Evolutionary conservation across 169 alveolate genomes (phyloP).

Genomic region (Toxoplasma gondii): DNA sequence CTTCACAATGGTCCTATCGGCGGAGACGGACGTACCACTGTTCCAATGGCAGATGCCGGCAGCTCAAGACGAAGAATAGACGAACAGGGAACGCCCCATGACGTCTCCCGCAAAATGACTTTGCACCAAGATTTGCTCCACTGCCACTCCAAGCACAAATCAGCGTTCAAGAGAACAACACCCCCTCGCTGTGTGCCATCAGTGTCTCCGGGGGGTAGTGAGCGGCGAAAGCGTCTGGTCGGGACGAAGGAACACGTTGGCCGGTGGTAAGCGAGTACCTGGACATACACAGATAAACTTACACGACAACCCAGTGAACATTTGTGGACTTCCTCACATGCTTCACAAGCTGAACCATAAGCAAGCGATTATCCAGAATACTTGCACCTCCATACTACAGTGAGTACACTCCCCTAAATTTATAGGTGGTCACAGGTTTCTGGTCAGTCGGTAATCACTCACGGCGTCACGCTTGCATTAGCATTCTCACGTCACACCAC

Average conservation of each 20-base stretch:
- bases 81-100: slow-evolving; percentile 16
- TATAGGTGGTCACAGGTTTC: no score
- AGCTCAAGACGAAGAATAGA: neutral
- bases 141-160: slow-evolving; percentile 16
- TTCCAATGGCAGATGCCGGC: neutral
- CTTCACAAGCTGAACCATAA: no score
- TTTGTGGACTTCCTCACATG: no score
- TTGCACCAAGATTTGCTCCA: neutral
- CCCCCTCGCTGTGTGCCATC: neutral
- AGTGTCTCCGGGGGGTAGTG: neutral
- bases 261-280: neutral
- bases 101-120: neutral
- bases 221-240: slow-evolving; percentile 1
- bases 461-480: no score
- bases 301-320: neutral
- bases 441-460: no score
- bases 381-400: no score
- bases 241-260: neutral
- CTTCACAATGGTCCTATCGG: no score
- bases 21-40: neutral
- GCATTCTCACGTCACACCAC: no score
- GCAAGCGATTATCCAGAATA: no score
- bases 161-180: neutral
- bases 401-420: no score
- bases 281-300: neutral